phyloP scores from a whole-genome alignment of 2,329 filamentous ascomycete species.

The Daldinia sp. region DNA sequence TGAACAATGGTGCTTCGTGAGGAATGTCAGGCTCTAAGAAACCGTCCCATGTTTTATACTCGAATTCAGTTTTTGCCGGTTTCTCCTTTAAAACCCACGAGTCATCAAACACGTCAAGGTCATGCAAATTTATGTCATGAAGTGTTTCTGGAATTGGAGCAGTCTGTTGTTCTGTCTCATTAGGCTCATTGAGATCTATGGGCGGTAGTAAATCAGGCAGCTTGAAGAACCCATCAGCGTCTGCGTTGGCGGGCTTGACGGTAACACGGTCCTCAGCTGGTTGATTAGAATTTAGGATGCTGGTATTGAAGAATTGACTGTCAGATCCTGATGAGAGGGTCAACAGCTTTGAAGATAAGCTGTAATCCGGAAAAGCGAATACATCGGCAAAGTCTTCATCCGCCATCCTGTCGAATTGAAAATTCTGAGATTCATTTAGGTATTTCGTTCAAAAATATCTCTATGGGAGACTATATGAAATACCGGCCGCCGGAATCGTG shows the following conservation, averaged over 20 bases:
- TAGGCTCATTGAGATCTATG: constrained; percentile 24
- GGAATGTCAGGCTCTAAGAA: constrained; percentile 64
- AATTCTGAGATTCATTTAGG: constrained; percentile 38
- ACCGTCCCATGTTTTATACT: constrained; percentile 76
- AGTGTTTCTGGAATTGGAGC: constrained; percentile 36
- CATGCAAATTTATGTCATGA: constrained; percentile 44
- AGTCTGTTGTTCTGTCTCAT: constrained; percentile 22
- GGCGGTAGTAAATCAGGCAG: constrained; percentile 52
- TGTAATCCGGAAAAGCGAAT: constrained; percentile 74
- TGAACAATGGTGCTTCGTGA: constrained; percentile 62
- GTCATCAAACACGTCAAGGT: constrained; percentile 53
- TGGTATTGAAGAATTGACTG: constrained; percentile 60
- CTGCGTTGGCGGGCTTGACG: constrained; percentile 28
- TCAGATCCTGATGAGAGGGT: constrained; percentile 48
- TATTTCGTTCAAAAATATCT: not conserved
- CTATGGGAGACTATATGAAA: not conserved
- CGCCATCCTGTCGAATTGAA: constrained; percentile 50
- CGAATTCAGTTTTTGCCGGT: constrained; percentile 49
- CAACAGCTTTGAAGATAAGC: constrained; percentile 66
- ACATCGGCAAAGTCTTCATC: constrained; percentile 64
- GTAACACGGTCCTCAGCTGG: constrained; percentile 19
- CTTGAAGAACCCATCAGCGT: constrained; percentile 58
- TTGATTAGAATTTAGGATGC: constrained; percentile 51
- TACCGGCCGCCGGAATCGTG: not conserved
- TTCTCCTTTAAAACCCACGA: constrained; percentile 62